A percentile compares a stretch with the other conserved stretches of the same genome.
phyloP scores from a whole-genome alignment of 805 yeast genomes.

The Candida incommunis region DNA sequence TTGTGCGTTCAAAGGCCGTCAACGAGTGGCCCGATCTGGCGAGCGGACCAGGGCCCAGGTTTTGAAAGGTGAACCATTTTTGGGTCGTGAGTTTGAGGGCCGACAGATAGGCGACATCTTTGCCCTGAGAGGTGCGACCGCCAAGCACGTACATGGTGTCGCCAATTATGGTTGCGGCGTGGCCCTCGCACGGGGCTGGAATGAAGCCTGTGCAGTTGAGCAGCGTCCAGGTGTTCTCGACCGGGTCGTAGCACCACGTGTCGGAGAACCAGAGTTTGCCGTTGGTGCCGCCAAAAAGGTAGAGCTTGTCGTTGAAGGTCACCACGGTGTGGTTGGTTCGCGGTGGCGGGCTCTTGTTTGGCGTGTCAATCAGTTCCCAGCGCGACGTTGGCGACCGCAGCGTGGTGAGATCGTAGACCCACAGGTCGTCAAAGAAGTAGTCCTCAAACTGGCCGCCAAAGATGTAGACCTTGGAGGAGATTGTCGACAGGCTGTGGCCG shows the following conservation, averaged over 20 bases:
- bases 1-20: constrained; percentile 54
- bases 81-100: constrained; percentile 63
- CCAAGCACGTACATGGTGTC: constrained; percentile 78
- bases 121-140: constrained; percentile 69
- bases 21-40: constrained; percentile 87
- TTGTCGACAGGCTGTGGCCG: constrained; percentile 81
- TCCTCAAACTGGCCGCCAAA: constrained; percentile 95
- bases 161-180: constrained; percentile 66
- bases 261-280: constrained; percentile 57
- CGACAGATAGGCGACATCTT: constrained; percentile 47
- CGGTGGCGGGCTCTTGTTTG: constrained; percentile 33
- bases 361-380: constrained; percentile 64
- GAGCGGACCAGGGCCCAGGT: constrained; percentile 47
- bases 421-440: constrained; percentile 66
- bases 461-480: constrained; percentile 50
- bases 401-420: constrained; percentile 73
- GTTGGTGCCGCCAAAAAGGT: constrained; percentile 88
- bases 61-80: constrained; percentile 58
- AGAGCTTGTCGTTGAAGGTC: constrained; percentile 61
- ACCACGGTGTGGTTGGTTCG: constrained; percentile 85
- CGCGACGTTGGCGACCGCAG: constrained; percentile 71
- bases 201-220: constrained; percentile 51
- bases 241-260: constrained; percentile 69
- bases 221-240: constrained; percentile 52
- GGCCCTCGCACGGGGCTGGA: constrained; percentile 90